Base-by-base conservation (phyloP, 1,284 basidiomycete genomes). In the Phellinidium pouzarii region DNA sequence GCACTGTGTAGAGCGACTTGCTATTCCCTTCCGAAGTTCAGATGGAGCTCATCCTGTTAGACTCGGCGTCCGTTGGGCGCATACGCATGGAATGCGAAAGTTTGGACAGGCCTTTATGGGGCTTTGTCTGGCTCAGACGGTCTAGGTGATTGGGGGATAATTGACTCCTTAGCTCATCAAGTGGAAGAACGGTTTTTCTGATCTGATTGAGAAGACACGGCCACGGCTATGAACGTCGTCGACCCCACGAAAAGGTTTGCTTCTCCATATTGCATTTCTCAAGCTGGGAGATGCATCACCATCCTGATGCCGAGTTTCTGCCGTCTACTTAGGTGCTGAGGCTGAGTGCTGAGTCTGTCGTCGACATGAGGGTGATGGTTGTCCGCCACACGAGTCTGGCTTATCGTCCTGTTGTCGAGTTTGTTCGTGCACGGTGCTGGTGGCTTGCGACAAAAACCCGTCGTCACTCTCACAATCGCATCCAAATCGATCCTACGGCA, bases 191-290 rank as follows among this genome's bases (percentile, higher is more conserved):
- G 38, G 27, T 42, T 19, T 22, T 27, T 23, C n/a, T n/a, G n/a
- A n/a, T n/a, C 31, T 49, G 48, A 49, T 49, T 29, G 20, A 34
- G 48, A 41, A 50, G 48, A 19, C 44, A 27, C 27, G 26, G 9
- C 8, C n/a, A 3, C 31, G 11, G 29, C 19, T 5, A 12, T 20
- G 17, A 7, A 22, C 19, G 27, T 31, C n/a, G 17, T 25, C 25
- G 26, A 2, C 7, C 2, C 44, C 44, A 45, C 3, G 26, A n/a
- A 29, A 29, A n/a, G 44, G 8, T 45, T 12, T 45, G 26, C 6
- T 45, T 19, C 27, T 14, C 44, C 25, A 45, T 11, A 34, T 7
- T 8, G 31, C 31, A 34, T 34, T 34, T 14, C 3, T 14, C 9
- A 34, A 14, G n/a, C n/a, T n/a, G 31, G 29, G 31, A 14, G 11